Evolutionary conservation across 1,284 basidiomycete genomes (phyloP), one percentile per base, ranked within the genome.

Genomic region (Mycocalia duriaeana): DNA sequence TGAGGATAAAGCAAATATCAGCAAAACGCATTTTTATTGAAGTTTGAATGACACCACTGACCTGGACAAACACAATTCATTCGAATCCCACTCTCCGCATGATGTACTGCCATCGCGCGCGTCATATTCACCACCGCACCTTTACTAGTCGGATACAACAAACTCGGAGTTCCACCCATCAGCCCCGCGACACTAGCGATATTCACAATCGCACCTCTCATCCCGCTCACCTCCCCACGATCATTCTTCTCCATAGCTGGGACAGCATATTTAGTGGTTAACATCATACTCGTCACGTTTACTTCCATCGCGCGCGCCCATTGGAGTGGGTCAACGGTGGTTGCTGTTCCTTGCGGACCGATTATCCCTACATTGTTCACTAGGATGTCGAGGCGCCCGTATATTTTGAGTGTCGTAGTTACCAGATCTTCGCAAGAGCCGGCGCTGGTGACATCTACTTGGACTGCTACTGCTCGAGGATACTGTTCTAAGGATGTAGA

Each of bases 11-110:
- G 13, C n/a, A 20, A 41, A 11, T n/a, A 11, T 16, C 11, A 7
- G 1, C 4, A 13, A 11, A 24, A 3, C 39, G 11, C 14, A 5
- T 34, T 34, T 14, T 13, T 14, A 7, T 5, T 16, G 18, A 34
- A 39, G 37, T 26, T 2, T n/a, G 23, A 42, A 26, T 25, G 40
- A n/a, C 11, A 8, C 2, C 26, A 52, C 62, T 45, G 46, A 63
- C 69, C 67, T 35, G 67, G 67, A 49, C 65, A 68, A 7, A 70
- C 67, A 46, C 64, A 69, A 39, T 69, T 71, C 14, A 71, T 68
- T 45, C 68, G 56, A 40, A 71, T 70, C 1, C 65, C 67, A 20
- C 58, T 56, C 4, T 60, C 56, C 0, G 62, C 68, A 53, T 69
- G 69, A 45, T 71, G 67, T 2, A 57, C 61, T 0, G 67, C 67